Base-by-base conservation (phyloP, 1,139 yeast genomes). In the Scheffersomyces segobiensis region DNA sequence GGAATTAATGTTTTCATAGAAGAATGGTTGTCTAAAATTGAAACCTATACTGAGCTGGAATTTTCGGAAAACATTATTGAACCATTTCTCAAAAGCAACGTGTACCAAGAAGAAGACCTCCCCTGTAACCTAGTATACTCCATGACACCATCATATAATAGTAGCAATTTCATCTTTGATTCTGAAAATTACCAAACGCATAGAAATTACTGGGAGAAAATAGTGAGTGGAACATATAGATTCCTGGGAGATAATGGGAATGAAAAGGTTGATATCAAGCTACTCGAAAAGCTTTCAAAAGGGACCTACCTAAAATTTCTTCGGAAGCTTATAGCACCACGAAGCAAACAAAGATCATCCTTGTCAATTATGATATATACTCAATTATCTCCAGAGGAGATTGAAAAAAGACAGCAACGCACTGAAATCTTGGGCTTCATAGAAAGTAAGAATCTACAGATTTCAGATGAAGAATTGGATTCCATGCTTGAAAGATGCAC, bases 1-100 rank as follows among this genome's bases (percentile, higher is more conserved):
- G 78, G 79, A 55, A 77, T 88, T 46, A 83, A 87, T 54, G 79
- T 76, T 22, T 83, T 80, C 57, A 61, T 87, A 0, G 50, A 62
- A 18, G 73, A 73, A 47, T 76, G 85, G 73, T 81, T 75, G 55
- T 2, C 64, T 60, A 32, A 60, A 66, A 18, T 71, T 54, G 58
- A 59, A 0, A 59, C 59, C 0, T 57, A 77, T 63, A 67, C 70
- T 0, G 79, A 75, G 2, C 56, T 52, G 0, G 72, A 72, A 12
- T 86, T 85, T 58, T 59, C 65, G 12, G 56, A 61, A 1, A 62
- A 67, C 1, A 69, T 81, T 52, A 62, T 81, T 19, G 64, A 71
- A 2, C 77, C 77, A 14, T 86, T 79, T 62, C 48, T 80, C 12
- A 67, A 72, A 6, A 69, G 67, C 3, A 57, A 56, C 14, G 48